Conservation (phyloP, 495 filamentous ascomycete genomes). For the Darksidea phi region DNA sequence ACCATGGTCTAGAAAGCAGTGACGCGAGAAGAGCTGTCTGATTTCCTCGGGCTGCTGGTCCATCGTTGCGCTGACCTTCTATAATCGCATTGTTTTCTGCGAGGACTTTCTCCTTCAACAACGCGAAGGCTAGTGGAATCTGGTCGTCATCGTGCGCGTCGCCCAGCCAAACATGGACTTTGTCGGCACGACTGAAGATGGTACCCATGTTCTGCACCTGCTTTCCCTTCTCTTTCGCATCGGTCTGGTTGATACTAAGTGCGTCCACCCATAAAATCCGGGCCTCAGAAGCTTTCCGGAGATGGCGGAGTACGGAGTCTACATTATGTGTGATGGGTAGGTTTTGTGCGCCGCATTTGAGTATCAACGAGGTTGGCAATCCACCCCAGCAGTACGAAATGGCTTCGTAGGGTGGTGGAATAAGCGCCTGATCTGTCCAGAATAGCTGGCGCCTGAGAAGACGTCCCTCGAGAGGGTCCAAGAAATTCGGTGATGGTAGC, state of each 20-base stretch:
- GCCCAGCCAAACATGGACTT: neutral
- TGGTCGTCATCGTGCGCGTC: neutral
- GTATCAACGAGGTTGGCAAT: neutral
- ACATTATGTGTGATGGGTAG: neutral
- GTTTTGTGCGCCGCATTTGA: neutral
- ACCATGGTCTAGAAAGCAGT: neutral
- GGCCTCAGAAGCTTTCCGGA: neutral
- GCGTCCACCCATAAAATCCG: neutral
- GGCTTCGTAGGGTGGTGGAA: neutral
- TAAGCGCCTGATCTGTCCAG: too few species aligned
- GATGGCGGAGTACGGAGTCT: neutral
- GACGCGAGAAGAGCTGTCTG: too few species aligned
- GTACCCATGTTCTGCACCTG: neutral
- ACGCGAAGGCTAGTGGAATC: neutral
- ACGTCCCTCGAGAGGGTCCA: too few species aligned
- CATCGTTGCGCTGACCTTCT: too few species aligned
- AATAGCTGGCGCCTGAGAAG: too few species aligned
- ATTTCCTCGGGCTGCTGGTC: too few species aligned
- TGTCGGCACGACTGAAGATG: neutral
- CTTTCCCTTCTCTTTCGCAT: neutral
- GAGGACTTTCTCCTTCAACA: neutral
- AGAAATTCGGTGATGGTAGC: too few species aligned
- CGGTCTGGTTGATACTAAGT: neutral
- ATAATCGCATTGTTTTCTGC: neutral
- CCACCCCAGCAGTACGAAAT: neutral